These are phyloP conservation scores for Suillus occidentalis DNA, from an alignment of 768 basidiomycete species.

Conservation along the genomic window DNA sequence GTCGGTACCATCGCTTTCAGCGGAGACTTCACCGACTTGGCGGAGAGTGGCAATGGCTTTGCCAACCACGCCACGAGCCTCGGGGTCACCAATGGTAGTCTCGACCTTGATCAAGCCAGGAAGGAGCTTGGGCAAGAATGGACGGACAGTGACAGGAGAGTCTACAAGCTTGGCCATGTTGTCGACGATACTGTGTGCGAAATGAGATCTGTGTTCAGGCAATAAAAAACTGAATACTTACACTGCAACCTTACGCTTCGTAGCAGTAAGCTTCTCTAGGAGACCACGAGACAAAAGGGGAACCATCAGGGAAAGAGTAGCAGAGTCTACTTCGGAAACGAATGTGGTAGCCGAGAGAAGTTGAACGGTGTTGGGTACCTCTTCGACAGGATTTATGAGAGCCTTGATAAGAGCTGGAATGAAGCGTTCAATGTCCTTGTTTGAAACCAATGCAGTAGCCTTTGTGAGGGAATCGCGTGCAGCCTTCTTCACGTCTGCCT, in stretches of 20 bases:
- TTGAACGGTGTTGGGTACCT: slow-evolving; percentile 92
- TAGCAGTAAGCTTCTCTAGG: slow-evolving; percentile 90
- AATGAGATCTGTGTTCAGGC: slow-evolving; percentile 18
- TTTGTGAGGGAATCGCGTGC: slow-evolving; percentile 93
- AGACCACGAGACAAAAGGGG: slow-evolving; percentile 94
- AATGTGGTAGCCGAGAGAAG: slow-evolving; percentile 98
- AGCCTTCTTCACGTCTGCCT: slow-evolving; percentile 98
- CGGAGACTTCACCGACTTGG: slow-evolving; percentile 89
- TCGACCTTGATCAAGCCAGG: slow-evolving; percentile 96
- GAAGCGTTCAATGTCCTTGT: slow-evolving; percentile 98
- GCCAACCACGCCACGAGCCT: slow-evolving; percentile 90
- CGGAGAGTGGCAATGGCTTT: slow-evolving; percentile 95
- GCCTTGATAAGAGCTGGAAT: slow-evolving; percentile 98
- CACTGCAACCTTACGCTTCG: slow-evolving; percentile 98
- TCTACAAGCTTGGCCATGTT: slow-evolving; percentile 99
- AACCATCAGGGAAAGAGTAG: slow-evolving; percentile 97
- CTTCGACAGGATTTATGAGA: slow-evolving; percentile 98
- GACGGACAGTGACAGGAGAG: slow-evolving; percentile 91
- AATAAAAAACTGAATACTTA: slow-evolving; percentile 40
- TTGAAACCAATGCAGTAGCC: slow-evolving; percentile 90
- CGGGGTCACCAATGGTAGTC: slow-evolving; percentile 93
- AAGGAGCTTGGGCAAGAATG: slow-evolving; percentile 94
- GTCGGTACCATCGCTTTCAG: slow-evolving; percentile 82
- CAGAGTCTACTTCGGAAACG: slow-evolving; percentile 98
- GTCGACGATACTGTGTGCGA: slow-evolving; percentile 74